These are phyloP conservation scores for Tylopilus orsonianus DNA, from an alignment of 1,284 basidiomycete species.

Conservation along the genomic window DNA sequence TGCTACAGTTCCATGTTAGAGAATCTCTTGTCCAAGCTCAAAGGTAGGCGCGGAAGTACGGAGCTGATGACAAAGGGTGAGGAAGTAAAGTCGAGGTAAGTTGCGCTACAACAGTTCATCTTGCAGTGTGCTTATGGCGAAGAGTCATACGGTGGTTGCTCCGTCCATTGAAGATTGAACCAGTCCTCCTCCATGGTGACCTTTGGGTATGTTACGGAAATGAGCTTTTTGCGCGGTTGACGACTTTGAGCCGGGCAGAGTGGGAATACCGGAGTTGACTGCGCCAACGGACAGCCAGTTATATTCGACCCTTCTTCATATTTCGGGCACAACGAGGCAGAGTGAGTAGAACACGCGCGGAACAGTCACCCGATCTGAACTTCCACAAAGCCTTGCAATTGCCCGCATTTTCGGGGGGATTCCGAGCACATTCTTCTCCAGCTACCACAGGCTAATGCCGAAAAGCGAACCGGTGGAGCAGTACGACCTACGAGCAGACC, in stretches of 20 bases:
- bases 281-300: slow-evolving; percentile 55
- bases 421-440: slow-evolving; percentile 64
- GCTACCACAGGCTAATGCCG: slow-evolving; percentile 71
- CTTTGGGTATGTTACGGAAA: slow-evolving; percentile 60
- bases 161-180: slow-evolving; percentile 57
- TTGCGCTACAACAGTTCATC: slow-evolving; percentile 7
- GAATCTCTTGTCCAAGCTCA: slow-evolving; percentile 60
- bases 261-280: slow-evolving; percentile 69
- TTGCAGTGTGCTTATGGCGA: slow-evolving; percentile 14
- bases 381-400: slow-evolving; percentile 64
- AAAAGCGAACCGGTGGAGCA: slow-evolving; percentile 68
- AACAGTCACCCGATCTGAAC: slow-evolving; percentile 2
- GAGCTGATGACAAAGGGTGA: slow-evolving; percentile 57
- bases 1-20: slow-evolving; percentile 70
- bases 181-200: slow-evolving; percentile 84
- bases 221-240: background rate
- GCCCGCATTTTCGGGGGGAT: slow-evolving; percentile 86
- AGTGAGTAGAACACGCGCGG: slow-evolving; percentile 51
- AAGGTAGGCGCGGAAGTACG: slow-evolving; percentile 42
- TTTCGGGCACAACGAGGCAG: slow-evolving; percentile 86
- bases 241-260: slow-evolving; percentile 44
- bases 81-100: slow-evolving; percentile 57
- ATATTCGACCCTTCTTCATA: slow-evolving; percentile 84
- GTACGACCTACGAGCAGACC: slow-evolving; percentile 65
- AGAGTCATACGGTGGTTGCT: slow-evolving; percentile 81